Evolutionary conservation across 441 rosid genomes (phyloP).

Genomic region (Codiaeum variegatum): DNA sequence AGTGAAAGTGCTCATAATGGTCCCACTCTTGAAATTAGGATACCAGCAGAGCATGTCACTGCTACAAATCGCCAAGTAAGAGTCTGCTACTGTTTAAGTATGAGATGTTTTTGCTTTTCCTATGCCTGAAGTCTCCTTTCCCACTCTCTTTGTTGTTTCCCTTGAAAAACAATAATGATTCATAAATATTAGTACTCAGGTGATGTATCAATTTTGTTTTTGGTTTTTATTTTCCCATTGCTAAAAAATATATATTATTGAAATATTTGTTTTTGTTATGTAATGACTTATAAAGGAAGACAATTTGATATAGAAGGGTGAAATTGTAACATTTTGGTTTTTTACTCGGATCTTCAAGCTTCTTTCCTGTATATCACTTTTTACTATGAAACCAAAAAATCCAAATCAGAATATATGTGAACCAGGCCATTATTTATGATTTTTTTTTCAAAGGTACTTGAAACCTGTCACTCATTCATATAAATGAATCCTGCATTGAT

Average conservation of each 20-base stretch:
- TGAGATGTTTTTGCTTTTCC: constrained; percentile 15
- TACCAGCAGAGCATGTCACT: constrained; percentile 96
- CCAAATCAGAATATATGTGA: background rate
- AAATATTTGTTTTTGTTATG: background rate
- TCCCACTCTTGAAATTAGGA: constrained; percentile 91
- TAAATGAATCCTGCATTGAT: background rate
- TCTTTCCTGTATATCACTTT: background rate
- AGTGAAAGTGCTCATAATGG: constrained; percentile 61
- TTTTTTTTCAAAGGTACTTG: background rate
- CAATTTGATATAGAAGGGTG: background rate
- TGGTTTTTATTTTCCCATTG: background rate
- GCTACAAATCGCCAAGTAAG: constrained; percentile 99
- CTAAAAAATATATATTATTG: too few relatives aligned
- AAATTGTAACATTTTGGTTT: background rate
- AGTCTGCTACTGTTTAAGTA: constrained; percentile 16
- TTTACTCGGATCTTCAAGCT: background rate
- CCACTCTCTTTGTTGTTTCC: background rate
- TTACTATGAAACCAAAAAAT: background rate
- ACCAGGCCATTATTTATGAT: background rate
- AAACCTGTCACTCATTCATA: background rate
- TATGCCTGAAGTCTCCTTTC: background rate
- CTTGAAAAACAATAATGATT: background rate
- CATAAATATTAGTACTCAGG: background rate
- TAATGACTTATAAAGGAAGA: background rate
- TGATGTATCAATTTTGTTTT: background rate